These are phyloP conservation scores for Tetrahymena elliotti DNA, from an alignment of 73 alveolate genomes.

Conservation along the genomic window DNA sequence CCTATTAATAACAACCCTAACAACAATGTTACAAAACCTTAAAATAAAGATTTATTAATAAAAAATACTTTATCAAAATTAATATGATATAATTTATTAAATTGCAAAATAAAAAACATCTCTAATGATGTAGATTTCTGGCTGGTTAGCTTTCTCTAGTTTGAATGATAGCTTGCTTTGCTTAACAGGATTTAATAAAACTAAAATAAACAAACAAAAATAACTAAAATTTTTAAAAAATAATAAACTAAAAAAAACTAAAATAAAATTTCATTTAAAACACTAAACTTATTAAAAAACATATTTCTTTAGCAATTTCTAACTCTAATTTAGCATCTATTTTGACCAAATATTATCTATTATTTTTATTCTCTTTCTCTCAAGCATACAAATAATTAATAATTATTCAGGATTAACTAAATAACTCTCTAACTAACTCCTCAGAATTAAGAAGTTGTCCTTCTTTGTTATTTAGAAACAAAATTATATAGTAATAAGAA, in stretches of 20 bases:
- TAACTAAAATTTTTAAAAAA: too few relatives aligned
- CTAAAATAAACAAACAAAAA: not conserved
- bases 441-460: too few relatives aligned
- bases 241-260: not conserved
- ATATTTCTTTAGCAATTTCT: not conserved
- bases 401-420: not conserved
- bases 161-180: too few relatives aligned
- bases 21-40: not conserved
- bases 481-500: too few relatives aligned
- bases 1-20: not conserved
- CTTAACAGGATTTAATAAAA: too few relatives aligned
- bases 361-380: not conserved
- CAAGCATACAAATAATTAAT: not conserved
- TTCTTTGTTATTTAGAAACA: too few relatives aligned
- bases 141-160: too few relatives aligned
- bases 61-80: not conserved
- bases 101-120: not conserved
- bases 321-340: not conserved
- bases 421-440: too few relatives aligned
- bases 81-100: not conserved
- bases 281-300: not conserved
- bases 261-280: too few relatives aligned
- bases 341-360: not conserved
- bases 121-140: too few relatives aligned
- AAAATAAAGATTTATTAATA: not conserved